Percentiles rank a stretch among this genome's conserved stretches.
These are phyloP conservation scores for Byssothecium circinans DNA, from an alignment of 2,329 filamentous ascomycete genomes.

Conservation along the genomic window DNA sequence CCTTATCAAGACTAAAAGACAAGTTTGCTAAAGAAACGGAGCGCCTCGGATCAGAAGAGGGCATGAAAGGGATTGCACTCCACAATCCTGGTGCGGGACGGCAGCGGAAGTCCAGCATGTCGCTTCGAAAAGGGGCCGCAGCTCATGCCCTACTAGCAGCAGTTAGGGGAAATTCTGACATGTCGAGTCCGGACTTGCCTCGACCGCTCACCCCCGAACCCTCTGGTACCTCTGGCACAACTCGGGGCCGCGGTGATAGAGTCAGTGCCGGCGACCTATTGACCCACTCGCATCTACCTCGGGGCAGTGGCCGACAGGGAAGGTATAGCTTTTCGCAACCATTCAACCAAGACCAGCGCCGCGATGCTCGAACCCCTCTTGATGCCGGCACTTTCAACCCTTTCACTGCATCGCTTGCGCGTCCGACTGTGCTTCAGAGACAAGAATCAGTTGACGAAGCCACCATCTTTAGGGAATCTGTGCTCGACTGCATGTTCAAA, in stretches of 20 bases:
- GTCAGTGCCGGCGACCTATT: slow-evolving; percentile 69
- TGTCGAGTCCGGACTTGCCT: slow-evolving; percentile 20
- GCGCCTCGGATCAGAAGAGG: slow-evolving; percentile 76
- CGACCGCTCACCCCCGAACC: slow-evolving; percentile 29
- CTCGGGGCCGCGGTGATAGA: slow-evolving; percentile 31
- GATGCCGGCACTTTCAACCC: slow-evolving; percentile 47
- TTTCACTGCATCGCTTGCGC: slow-evolving; percentile 38
- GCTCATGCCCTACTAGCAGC: slow-evolving; percentile 64
- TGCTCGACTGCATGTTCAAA: slow-evolving; percentile 94
- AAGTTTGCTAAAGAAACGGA: slow-evolving; percentile 88
- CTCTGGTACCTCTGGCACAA: slow-evolving; percentile 6
- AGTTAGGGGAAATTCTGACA: slow-evolving; percentile 46
- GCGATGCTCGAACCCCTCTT: slow-evolving; percentile 50
- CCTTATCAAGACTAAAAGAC: slow-evolving; percentile 82
- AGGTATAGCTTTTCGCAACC: slow-evolving; percentile 53
- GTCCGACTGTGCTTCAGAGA: slow-evolving; percentile 58
- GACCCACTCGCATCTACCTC: slow-evolving; percentile 72
- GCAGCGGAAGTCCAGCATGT: slow-evolving; percentile 68
- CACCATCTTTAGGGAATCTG: slow-evolving; percentile 81
- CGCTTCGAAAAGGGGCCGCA: slow-evolving; percentile 75
- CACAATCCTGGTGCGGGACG: slow-evolving; percentile 74
- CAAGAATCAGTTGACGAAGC: slow-evolving; percentile 88
- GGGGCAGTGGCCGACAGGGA: slow-evolving; percentile 57
- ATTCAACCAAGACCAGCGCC: slow-evolving; percentile 45
- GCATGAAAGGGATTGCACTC: slow-evolving; percentile 88